Base-by-base conservation (phyloP, 2,329 filamentous ascomycete genomes). In the Aureobasidium vineae region DNA sequence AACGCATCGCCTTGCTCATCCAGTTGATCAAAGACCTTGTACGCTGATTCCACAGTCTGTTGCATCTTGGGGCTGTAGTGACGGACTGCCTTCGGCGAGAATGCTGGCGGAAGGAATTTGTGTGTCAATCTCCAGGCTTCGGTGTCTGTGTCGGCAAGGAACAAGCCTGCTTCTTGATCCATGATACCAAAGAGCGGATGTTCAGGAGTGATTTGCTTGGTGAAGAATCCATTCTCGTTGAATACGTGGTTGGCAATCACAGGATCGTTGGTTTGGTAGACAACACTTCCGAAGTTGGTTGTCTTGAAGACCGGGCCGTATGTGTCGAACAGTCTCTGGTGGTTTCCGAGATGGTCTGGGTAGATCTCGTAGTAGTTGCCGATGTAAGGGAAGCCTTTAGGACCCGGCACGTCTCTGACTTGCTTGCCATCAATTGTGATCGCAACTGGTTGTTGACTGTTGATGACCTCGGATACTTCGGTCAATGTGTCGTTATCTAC, bases 61-160 rank as follows among this genome's bases (percentile, higher is more conserved):
- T 87, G 84, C 84, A 88, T 88, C 0, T 79, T 81, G 0, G 85
- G 84, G 0, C 84, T 80, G 68, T 88, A 88, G 70, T 88, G 86
- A 0, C 83, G 78, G 5, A 88, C 84, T 0, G 86, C 86, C 71
- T 85, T 86, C 38, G 85, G 85, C 0, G 81, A 81, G 13, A 88
- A 76, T 0, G 84, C 82, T 0, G 86, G 85, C 0, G 86, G 84
- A 0, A 88, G 70, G 73, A 87, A 88, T 72, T 88, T 88, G 77
- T 88, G 86, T 0, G 82, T 81, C 0, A 80, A 64, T 49, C 72
- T 75, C 82, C 82, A 86, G 65, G 81, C 78, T 19, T 80, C 77
- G 0, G 80, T 82, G 23, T 84, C 78, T 0, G 83, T 85, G 70
- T 86, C 83, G 3, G 69, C 70, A 5, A 76, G 53, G 67, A 77